Evolutionary conservation across 768 basidiomycete genomes (phyloP), one percentile per base, ranked within the genome.

Genomic region (Serendipita sp.): DNA sequence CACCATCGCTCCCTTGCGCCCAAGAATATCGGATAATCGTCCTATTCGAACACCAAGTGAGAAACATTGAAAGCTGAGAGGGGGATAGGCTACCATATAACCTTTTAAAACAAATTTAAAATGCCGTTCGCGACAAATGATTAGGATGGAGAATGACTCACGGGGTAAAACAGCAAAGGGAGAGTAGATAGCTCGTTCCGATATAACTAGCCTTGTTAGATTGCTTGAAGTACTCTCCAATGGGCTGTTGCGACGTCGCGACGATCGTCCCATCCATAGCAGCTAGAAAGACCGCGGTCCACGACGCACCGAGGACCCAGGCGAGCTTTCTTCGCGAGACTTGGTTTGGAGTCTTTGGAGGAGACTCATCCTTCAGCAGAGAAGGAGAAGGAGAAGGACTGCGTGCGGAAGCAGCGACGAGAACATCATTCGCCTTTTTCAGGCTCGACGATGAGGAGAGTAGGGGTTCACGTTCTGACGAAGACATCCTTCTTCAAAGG

Each of bases 131-230:
- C 18, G 18, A 46, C 11, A 46, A 46, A 8, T 51, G n/a, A 8
- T 51, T 18, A 8, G n/a, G 5, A 5, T 8, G n/a, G 8, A 8
- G 35, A 58, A 28, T 28, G 69, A 67, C 85, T 89, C 89, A 78
- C 91, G 91, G 92, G 24, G 91, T 92, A 73, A 93, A 92, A 75
- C 89, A 92, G 71, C 91, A 92, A 45, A 92, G 83, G 63, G 88
- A 89, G 51, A 93, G 78, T 68, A 94, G 76, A 76, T 93, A 93
- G 13, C 89, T 81, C 11, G 91, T 91, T 38, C 89, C 93, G 66
- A 96, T 84, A 74, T 94, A 93, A 1, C 88, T 88, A 13, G 89
- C 81, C 68, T 87, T 73, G 63, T 72, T 65, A 16, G 85, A 86
- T 72, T 86, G 86, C 70, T 84, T 78, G 75, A 91, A 93, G 71